Conservation (phyloP, 768 basidiomycete genomes). For the Hygrophorus russula region DNA sequence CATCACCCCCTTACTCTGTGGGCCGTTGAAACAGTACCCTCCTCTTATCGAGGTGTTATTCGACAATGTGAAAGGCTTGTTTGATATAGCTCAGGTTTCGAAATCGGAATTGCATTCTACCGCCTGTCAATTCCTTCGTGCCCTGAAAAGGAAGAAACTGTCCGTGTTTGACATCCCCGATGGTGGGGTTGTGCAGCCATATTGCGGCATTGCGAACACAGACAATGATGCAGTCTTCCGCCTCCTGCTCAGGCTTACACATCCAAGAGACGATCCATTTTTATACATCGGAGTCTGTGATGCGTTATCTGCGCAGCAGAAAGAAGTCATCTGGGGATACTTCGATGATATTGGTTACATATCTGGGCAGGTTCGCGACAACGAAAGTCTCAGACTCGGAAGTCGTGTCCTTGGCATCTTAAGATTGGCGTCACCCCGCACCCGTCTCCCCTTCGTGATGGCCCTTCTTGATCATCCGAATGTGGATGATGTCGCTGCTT, state of each 20-base stretch:
- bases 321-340: conserved; percentile 7
- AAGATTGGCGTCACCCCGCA: conserved; percentile 5
- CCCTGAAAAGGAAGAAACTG: conserved; percentile 7
- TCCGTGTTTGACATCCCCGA: conserved; percentile 8
- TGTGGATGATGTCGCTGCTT: not conserved
- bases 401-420: not conserved
- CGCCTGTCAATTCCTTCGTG: conserved; percentile 7
- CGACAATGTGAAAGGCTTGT: conserved; percentile 9
- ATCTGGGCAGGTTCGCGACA: not conserved
- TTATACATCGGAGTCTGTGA: conserved; percentile 4
- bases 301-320: conserved; percentile 5
- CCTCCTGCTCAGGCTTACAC: conserved; percentile 7
- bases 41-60: conserved; percentile 8
- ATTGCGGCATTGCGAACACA: conserved; percentile 8
- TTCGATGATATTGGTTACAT: conserved; percentile 8
- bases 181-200: conserved; percentile 9
- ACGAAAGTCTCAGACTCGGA: not conserved
- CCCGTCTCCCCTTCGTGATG: conserved; percentile 8
- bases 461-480: not conserved
- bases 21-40: conserved; percentile 8
- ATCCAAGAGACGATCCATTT: conserved; percentile 7
- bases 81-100: conserved; percentile 10
- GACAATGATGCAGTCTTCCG: conserved; percentile 12
- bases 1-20: not conserved
- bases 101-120: conserved; percentile 3